Evolutionary conservation across 2,329 filamentous ascomycete species (phyloP).

Genomic region (Pseudocercospora macadamiae): DNA sequence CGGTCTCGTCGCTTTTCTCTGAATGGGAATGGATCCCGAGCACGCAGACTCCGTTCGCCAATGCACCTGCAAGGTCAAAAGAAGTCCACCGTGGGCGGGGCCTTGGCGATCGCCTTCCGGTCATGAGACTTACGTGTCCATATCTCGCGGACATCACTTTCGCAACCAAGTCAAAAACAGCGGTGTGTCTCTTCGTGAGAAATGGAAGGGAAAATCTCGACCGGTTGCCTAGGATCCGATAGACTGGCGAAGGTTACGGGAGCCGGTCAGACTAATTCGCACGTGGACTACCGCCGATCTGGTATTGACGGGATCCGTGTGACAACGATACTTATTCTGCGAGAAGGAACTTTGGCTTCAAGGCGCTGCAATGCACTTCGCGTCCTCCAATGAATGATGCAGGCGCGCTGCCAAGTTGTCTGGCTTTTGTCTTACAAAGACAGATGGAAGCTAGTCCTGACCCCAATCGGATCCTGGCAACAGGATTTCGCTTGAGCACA

Average conservation of each 20-base stretch:
- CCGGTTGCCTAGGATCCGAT: background rate
- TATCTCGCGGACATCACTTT: background rate
- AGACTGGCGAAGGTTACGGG: background rate
- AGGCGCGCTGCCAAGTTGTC: too few species aligned
- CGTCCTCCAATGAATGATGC: too few species aligned
- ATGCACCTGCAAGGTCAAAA: too few species aligned
- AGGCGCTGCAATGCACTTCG: too few species aligned
- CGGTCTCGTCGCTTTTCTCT: background rate
- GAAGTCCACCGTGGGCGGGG: background rate
- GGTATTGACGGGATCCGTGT: too few species aligned
- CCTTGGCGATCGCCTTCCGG: background rate
- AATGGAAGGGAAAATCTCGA: background rate
- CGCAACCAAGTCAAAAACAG: background rate
- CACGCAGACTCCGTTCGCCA: too few species aligned
- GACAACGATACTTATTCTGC: too few species aligned
- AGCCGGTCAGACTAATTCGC: background rate
- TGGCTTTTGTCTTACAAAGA: too few species aligned
- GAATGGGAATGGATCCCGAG: too few species aligned
- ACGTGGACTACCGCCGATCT: constrained; percentile 1
- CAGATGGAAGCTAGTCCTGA: too few species aligned
- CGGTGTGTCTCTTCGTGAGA: background rate
- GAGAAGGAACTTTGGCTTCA: too few species aligned
- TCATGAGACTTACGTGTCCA: background rate
- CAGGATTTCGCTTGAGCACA: constrained; percentile 2
- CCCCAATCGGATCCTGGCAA: background rate